Evolutionary conservation across 345 rosid genomes (phyloP).

Genomic region (thale cress (Arabidopsis thaliana)): TAIR10.1 NC_003071.7:19434001-19434500

Average conservation of each 20-base stretch:
- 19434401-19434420: slow-evolving; percentile 8
- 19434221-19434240: slow-evolving; percentile 2
- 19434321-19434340: slow-evolving; percentile 18
- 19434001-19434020: slow-evolving; percentile 71
- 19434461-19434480: slow-evolving; percentile 18
- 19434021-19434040: slow-evolving; percentile 61
- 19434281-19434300: slow-evolving; percentile 16
- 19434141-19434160: not conserved
- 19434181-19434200: slow-evolving; percentile 24
- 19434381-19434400: not conserved
- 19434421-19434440: not conserved
- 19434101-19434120: slow-evolving; percentile 53
- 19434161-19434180: slow-evolving; percentile 16
- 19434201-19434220: slow-evolving; percentile 27
- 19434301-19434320: slow-evolving; percentile 3
- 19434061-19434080: slow-evolving; percentile 12
- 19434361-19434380: not conserved
- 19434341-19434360: slow-evolving; percentile 12
- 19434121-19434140: slow-evolving; percentile 30
- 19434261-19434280: slow-evolving; percentile 24
- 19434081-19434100: slow-evolving; percentile 29
- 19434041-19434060: slow-evolving; percentile 37
- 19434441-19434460: slow-evolving; percentile 10
- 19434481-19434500: slow-evolving; percentile 22
- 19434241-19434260: slow-evolving; percentile 4